Base-by-base conservation (phyloP, 768 basidiomycete genomes). In the Hygrophoropsis aurantiaca region DNA sequence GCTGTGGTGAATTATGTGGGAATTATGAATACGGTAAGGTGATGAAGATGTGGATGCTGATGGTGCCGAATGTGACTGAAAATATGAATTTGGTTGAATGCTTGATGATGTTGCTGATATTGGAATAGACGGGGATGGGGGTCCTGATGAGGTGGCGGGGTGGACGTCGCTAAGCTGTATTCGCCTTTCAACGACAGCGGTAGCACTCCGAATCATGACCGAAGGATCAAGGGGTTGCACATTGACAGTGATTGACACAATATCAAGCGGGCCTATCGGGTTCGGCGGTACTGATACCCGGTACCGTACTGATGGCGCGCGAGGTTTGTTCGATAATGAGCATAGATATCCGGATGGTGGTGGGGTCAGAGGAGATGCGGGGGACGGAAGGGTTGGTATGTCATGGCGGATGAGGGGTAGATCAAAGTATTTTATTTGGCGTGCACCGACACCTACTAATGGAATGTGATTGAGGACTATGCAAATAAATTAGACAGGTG, bases 361-460 rank as follows among this genome's bases (percentile, higher is more conserved):
- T 47, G 66, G 59, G 13, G 62, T 74, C 20, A 61, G 58, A 40
- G 67, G 68, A 30, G 71, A 66, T 11, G 61, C 55, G 37, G 66
- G 58, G 26, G 71, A 71, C 16, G 64, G 62, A 36, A 61, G 65
- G 18, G 71, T 58, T 1, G 84, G 84, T 1, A 77, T 61, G 65
- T 85, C 86, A 55, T 84, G 85, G 38, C 87, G 84, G 36, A 85
- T 61, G n/a, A 92, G 74, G 27, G 79, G 74, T 3, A 93, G 71
- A 36, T 90, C 87, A 52, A 80, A 84, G 59, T 85, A 78, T 60
- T 82, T 85, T 38, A 83, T 64, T 58, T 85, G 79, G 46, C 85
- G 80, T 40, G 71, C 74, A 46, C 90, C 90, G 24, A 90, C 78
- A 43, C 80, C 81, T 37, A 76, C 57, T 44, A 86, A 76, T 42